These are phyloP conservation scores for Scutellaria galericulata DNA, from an alignment of 257 asterid species.

Conservation along the genomic window DNA sequence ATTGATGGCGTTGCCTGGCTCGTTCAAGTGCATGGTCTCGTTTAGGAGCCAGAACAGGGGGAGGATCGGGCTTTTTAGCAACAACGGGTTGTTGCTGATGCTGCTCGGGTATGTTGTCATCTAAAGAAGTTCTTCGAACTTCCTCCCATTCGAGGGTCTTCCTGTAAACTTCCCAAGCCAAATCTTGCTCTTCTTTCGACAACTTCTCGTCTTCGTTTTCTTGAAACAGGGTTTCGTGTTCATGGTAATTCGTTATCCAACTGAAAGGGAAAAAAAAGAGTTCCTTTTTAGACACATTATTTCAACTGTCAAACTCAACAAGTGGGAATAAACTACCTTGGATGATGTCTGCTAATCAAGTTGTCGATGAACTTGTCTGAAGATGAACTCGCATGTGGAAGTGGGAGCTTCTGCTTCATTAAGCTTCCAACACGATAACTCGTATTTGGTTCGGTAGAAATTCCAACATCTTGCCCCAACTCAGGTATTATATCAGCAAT, in stretches of 20 bases:
- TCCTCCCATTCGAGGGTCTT: constrained; percentile 90
- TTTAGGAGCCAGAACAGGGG: constrained; percentile 40
- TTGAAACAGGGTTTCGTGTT: constrained; percentile 89
- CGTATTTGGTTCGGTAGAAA: constrained; percentile 43
- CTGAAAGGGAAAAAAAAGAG: constrained; percentile 43
- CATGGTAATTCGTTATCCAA: constrained; percentile 95
- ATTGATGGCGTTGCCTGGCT: constrained; percentile 50
- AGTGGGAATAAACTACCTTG: constrained; percentile 54
- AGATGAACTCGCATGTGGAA: constrained; percentile 63
- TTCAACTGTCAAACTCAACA: background rate
- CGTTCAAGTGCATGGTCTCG: constrained; percentile 44
- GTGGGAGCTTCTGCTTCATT: constrained; percentile 62
- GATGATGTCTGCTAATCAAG: constrained; percentile 77
- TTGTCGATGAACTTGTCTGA: constrained; percentile 71
- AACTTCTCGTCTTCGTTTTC: constrained; percentile 96
- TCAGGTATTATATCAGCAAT: constrained; percentile 56
- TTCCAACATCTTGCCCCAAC: constrained; percentile 56
- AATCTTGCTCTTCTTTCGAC: constrained; percentile 95
- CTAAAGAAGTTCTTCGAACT: constrained; percentile 58
- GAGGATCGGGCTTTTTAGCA: constrained; percentile 34
- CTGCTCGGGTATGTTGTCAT: constrained; percentile 50
- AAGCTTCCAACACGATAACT: constrained; percentile 48
- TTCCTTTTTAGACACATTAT: background rate
- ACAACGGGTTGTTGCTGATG: constrained; percentile 38
- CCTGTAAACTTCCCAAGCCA: constrained; percentile 95